Conservation (phyloP, 768 basidiomycete genomes). For the Suillus subalutaceus region DNA sequence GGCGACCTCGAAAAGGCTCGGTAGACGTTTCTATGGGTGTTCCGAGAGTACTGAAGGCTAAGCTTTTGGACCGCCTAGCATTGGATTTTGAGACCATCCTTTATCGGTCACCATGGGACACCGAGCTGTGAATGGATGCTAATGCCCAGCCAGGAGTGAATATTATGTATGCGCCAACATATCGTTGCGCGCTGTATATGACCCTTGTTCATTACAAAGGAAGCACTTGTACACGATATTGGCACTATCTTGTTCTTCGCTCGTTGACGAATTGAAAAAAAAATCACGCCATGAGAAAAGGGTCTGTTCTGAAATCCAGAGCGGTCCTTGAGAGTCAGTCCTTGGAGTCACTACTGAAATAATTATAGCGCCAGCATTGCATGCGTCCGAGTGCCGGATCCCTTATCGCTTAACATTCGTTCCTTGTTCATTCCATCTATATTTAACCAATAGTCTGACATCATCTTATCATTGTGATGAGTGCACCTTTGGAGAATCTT, state of each 20-base stretch:
- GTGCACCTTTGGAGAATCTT: slow-evolving; percentile 39
- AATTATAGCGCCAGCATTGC: too few relatives aligned
- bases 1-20: slow-evolving; percentile 18
- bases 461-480: slow-evolving; percentile 11
- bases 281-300: too few relatives aligned
- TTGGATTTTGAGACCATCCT: slow-evolving; percentile 14
- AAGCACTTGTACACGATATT: too few relatives aligned
- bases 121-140: not conserved
- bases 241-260: too few relatives aligned
- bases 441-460: not conserved
- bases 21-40: slow-evolving; percentile 29
- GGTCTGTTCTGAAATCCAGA: too few relatives aligned
- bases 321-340: too few relatives aligned
- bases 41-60: slow-evolving; percentile 22
- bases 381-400: not conserved
- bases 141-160: not conserved
- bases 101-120: not conserved
- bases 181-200: not conserved
- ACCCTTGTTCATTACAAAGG: not conserved
- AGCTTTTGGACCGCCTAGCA: slow-evolving; percentile 20
- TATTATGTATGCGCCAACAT: not conserved
- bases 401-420: not conserved
- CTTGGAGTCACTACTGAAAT: too few relatives aligned
- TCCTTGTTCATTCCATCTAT: not conserved
- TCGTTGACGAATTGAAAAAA: too few relatives aligned